phyloP scores from a whole-genome alignment of 495 filamentous ascomycete genomes.

The Durotheca rogersii region DNA sequence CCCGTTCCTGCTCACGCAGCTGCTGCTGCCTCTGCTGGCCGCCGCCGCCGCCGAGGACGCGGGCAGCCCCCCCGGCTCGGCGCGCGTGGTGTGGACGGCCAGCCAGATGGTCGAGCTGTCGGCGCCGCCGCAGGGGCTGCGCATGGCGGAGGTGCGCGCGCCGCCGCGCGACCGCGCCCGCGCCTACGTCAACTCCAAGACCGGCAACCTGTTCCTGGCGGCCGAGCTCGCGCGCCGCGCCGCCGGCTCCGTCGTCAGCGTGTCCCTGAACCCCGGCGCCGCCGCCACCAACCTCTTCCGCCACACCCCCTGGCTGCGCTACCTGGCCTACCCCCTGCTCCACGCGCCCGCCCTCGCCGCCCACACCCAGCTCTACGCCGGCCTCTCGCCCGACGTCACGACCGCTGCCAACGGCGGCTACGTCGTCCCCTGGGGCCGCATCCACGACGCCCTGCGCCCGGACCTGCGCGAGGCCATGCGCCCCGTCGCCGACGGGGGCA shows the following conservation, averaged over 20 bases:
- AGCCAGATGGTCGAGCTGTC: constrained; percentile 28
- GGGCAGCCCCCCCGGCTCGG: constrained; percentile 5
- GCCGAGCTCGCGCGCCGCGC: constrained; percentile 36
- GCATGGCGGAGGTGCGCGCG: constrained; percentile 30
- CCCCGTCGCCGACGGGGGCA: constrained; percentile 12
- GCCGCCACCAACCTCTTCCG: constrained; percentile 36
- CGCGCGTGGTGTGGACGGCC: constrained; percentile 44
- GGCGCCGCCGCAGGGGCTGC: constrained; percentile 36
- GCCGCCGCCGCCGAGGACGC: constrained; percentile 12
- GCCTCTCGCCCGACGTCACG: constrained; percentile 40
- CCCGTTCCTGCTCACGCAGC: constrained; percentile 39
- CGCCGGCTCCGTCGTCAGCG: constrained; percentile 37
- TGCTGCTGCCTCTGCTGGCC: constrained; percentile 39
- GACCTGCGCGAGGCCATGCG: constrained; percentile 23
- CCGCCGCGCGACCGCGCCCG: constrained; percentile 23
- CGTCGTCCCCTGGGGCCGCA: constrained; percentile 49
- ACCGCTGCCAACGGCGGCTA: constrained; percentile 40
- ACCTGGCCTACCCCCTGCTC: constrained; percentile 33
- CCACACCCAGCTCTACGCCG: constrained; percentile 48
- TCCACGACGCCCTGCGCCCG: no score
- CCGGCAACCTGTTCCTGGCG: constrained; percentile 40
- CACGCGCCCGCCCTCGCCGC: constrained; percentile 37
- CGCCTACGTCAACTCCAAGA: constrained; percentile 46
- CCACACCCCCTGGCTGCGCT: constrained; percentile 18
- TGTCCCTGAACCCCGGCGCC: constrained; percentile 46